A percentile compares a stretch with the other conserved stretches of the same genome.
phyloP scores from a whole-genome alignment of 2,329 filamentous ascomycete species.

The Fusarium neocosmosporiellum region DNA sequence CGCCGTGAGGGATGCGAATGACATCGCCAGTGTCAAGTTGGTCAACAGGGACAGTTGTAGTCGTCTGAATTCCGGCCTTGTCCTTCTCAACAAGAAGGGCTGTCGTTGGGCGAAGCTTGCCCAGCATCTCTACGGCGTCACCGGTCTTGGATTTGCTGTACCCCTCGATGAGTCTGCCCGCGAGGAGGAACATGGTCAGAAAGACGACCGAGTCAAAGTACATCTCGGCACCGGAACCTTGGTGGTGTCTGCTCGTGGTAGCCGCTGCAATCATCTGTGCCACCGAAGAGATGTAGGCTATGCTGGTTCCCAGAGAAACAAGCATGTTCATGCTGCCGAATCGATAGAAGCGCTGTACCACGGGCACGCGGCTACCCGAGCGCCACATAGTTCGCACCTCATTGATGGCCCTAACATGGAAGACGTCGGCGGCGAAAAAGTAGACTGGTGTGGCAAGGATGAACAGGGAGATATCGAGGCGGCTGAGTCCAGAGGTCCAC shows the following conservation, averaged over 20 bases:
- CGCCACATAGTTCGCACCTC: slow-evolving; percentile 84
- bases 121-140: slow-evolving; percentile 83
- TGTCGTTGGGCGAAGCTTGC: slow-evolving; percentile 80
- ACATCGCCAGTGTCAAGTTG: slow-evolving; percentile 79
- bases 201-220: slow-evolving; percentile 97
- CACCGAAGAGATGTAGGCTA: slow-evolving; percentile 87
- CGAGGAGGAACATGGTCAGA: slow-evolving; percentile 85
- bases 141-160: slow-evolving; percentile 94
- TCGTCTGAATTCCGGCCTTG: slow-evolving; percentile 48
- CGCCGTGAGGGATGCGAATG: slow-evolving; percentile 81
- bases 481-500: slow-evolving; percentile 78
- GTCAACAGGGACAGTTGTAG: slow-evolving; percentile 67
- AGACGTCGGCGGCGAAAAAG: slow-evolving; percentile 86
- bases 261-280: slow-evolving; percentile 77
- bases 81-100: slow-evolving; percentile 74
- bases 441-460: slow-evolving; percentile 88
- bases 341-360: slow-evolving; percentile 83
- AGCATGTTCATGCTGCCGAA: slow-evolving; percentile 98
- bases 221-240: slow-evolving; percentile 53
- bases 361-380: slow-evolving; percentile 75
- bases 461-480: slow-evolving; percentile 83
- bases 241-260: slow-evolving; percentile 47
- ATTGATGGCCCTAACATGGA: slow-evolving; percentile 82
- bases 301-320: slow-evolving; percentile 87
- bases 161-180: slow-evolving; percentile 80